These are phyloP conservation scores for Cinnamomum chago DNA, from an alignment of 164 flowering plant species.

Conservation along the genomic window DNA sequence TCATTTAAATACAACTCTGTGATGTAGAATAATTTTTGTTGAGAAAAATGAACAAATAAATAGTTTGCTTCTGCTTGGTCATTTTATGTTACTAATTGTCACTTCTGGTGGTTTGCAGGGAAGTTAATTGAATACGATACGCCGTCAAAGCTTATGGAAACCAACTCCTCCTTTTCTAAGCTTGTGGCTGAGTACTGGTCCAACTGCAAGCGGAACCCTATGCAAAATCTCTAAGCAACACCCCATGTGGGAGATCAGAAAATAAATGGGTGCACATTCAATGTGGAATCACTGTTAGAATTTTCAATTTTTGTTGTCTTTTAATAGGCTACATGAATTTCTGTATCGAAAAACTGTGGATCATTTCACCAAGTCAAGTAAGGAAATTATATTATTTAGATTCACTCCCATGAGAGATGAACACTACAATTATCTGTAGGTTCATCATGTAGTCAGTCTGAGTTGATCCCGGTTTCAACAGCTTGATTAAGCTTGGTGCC, in stretches of 20 bases:
- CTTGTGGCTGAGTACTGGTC: slow-evolving; percentile 86
- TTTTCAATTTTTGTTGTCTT: neutral
- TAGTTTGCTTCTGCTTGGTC: neutral
- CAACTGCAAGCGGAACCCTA: slow-evolving; percentile 45
- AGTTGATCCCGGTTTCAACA: too few species aligned
- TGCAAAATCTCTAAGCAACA: slow-evolving; percentile 18
- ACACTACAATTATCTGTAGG: too few species aligned
- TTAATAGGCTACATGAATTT: too few species aligned
- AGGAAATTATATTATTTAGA: too few species aligned
- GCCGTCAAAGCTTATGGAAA: slow-evolving; percentile 63
- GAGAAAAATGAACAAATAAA: neutral
- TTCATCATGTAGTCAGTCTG: too few species aligned
- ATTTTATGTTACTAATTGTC: neutral
- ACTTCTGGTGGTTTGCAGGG: slow-evolving; percentile 29
- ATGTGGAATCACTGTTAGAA: too few species aligned
- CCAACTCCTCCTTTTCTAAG: slow-evolving; percentile 59
- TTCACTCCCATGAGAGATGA: too few species aligned
- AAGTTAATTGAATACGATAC: slow-evolving; percentile 64
- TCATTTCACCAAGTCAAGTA: too few species aligned
- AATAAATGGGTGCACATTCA: neutral
- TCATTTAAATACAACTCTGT: neutral
- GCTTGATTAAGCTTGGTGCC: too few species aligned
- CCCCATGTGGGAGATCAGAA: neutral
- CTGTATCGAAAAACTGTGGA: too few species aligned
- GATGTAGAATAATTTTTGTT: too few species aligned